A percentile compares a stretch with the other conserved stretches of the same genome.
Evolutionary conservation across 164 flowering plant genomes (phyloP).

Genomic region (Macadamia tetraphylla): DNA sequence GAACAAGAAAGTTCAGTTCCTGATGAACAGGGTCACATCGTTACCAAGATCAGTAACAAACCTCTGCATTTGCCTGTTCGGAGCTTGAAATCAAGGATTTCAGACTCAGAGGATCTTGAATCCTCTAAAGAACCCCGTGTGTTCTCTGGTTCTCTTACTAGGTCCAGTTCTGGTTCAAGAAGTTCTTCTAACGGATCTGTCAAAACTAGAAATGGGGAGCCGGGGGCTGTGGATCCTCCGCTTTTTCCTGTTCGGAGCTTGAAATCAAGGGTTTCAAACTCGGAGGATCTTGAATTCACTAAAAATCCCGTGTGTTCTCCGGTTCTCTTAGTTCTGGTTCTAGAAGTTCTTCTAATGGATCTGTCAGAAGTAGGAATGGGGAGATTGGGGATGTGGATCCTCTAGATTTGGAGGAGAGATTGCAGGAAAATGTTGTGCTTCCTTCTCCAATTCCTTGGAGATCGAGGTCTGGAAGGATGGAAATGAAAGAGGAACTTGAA

Average conservation of each 20-base stretch:
- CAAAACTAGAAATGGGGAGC: conserved; percentile 17
- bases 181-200: conserved; percentile 1
- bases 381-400: conserved; percentile 26
- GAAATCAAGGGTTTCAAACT: conserved; percentile 46
- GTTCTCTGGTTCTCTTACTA: conserved; percentile 12
- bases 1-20: conserved; percentile 38
- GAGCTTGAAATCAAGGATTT: conserved; percentile 63
- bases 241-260: conserved; percentile 83
- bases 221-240: conserved; percentile 20
- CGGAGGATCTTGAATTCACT: conserved; percentile 13
- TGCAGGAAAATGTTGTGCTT: conserved; percentile 38
- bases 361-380: conserved; percentile 7
- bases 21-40: conserved; percentile 25
- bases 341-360: conserved; percentile 4
- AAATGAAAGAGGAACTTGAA: conserved; percentile 30
- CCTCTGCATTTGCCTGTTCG: conserved; percentile 78
- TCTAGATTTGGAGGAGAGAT: conserved; percentile 31
- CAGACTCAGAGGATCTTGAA: conserved; percentile 23
- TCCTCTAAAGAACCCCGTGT: conserved; percentile 15
- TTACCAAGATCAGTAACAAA: conserved; percentile 25
- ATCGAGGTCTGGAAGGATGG: conserved; percentile 58
- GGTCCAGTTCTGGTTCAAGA: conserved; percentile 26
- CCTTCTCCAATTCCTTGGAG: conserved; percentile 70
- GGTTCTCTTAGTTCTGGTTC: conserved; percentile 16
- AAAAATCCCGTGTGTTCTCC: conserved; percentile 10